Base-by-base conservation (phyloP, 176 grass and related monocot species). In the Poa annua region DNA sequence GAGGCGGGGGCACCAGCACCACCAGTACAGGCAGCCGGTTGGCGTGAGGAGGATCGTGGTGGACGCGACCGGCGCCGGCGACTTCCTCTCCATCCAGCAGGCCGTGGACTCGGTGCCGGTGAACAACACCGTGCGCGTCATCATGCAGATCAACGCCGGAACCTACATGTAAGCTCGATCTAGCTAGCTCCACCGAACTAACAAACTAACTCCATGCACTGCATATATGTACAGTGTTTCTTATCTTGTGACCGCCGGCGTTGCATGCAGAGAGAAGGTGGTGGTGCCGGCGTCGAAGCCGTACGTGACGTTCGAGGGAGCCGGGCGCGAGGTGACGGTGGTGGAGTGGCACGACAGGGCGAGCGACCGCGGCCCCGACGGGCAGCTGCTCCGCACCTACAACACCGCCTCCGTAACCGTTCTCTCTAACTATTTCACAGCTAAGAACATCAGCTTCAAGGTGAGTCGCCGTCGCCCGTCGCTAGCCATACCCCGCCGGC, bases 361-460 rank as follows among this genome's bases (percentile, higher is more conserved):
- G 6, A 86, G 92, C 47, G 96, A 95, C 83, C 93, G 56, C 44
- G 92, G 96, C 49, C 87, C 96, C 49, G 88, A 95, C 35, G 96
- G 96, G 66, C 87, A 91, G 83, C 93, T 89, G 85, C 92, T 98
- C 4, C 92, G 91, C 72, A 98, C 96, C n/a, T 98, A 98, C 83
- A 92, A 98, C 81, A 88, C 96, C 56, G 96, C 92, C 74, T 92
- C 96, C 51, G 93, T 95, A 92, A 95, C 93, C 61, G 81, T 98
- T 75, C 85, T 98, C 80, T 81, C 96, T 87, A 91, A 92, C 87
- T 87, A 92, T 95, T 98, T 98, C 90, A 88, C 80, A 25, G 96
- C 96, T 93, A 98, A 92, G 64, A 98, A 98, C 88, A 93, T 98
- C 63, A 98, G 96, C 89, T 98, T 98, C 91, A 95, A 98, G 96